A percentile compares a stretch with the other conserved stretches of the same genome.
Conservation (phyloP, 2,329 filamentous ascomycete species). For the Colletotrichum higginsianum region DNA sequence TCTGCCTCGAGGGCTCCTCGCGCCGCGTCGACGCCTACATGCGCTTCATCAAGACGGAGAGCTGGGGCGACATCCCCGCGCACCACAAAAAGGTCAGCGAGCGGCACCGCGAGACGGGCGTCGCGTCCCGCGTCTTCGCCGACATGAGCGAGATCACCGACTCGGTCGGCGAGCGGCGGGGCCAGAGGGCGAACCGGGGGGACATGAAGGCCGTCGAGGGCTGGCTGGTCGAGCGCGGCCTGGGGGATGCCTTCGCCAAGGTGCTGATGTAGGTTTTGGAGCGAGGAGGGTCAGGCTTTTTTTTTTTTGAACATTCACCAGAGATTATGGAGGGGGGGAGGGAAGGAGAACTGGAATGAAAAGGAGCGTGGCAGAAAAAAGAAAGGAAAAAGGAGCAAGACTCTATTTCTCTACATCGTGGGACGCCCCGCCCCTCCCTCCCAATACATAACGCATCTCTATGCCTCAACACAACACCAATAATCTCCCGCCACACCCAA, state of each 20-base stretch:
- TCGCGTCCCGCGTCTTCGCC: constrained; percentile 58
- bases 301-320: too few relatives aligned
- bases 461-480: too few relatives aligned
- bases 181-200: constrained; percentile 64
- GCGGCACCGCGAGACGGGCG: constrained; percentile 59
- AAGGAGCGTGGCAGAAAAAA: too few relatives aligned
- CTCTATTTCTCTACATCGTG: too few relatives aligned
- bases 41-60: constrained; percentile 75
- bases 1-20: constrained; percentile 67
- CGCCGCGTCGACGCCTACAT: constrained; percentile 69
- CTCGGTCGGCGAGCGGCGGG: constrained; percentile 61
- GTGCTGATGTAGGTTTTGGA: constrained; percentile 51
- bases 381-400: too few relatives aligned
- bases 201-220: constrained; percentile 68
- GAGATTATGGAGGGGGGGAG: too few relatives aligned
- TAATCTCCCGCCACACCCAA: background rate
- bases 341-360: too few relatives aligned
- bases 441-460: too few relatives aligned
- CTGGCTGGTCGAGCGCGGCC: constrained; percentile 61
- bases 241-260: constrained; percentile 61
- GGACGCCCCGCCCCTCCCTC: too few relatives aligned
- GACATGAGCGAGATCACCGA: constrained; percentile 73
- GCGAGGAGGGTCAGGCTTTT: too few relatives aligned
- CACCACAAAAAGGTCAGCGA: constrained; percentile 76
- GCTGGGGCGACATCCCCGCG: constrained; percentile 74